Conservation (phyloP, 192 early-diverging fungal genomes). For the Podila verticillata region DNA sequence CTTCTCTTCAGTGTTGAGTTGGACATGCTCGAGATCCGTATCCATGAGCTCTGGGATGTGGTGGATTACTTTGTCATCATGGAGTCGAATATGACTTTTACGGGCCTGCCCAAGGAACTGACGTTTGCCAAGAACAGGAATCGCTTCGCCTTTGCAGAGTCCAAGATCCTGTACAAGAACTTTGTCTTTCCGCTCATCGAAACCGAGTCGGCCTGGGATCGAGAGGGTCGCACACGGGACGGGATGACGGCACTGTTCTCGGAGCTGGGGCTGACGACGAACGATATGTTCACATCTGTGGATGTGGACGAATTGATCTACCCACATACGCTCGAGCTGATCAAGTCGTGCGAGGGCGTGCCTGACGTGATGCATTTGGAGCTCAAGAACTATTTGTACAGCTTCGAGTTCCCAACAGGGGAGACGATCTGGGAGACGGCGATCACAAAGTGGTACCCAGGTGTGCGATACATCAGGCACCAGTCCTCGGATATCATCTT, state of each 20-base stretch:
- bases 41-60: conserved; percentile 56
- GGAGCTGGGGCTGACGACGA: conserved; percentile 13
- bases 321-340: conserved; percentile 46
- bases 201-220: conserved; percentile 55
- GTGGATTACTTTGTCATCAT: conserved; percentile 66
- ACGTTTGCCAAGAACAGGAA: conserved; percentile 52
- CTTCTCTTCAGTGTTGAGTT: conserved; percentile 54
- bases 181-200: conserved; percentile 27
- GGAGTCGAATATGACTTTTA: conserved; percentile 63
- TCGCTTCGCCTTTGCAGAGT: conserved; percentile 60
- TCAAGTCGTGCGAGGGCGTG: conserved; percentile 54
- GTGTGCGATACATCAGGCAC: conserved; percentile 39
- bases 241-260: conserved; percentile 52
- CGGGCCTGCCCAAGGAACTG: conserved; percentile 44
- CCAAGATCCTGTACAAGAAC: conserved; percentile 58
- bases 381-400: conserved; percentile 65
- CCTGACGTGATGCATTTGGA: conserved; percentile 60
- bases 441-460: conserved; percentile 36
- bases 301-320: conserved; percentile 71
- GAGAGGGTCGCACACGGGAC: conserved; percentile 57
- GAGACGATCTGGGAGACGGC: conserved; percentile 56
- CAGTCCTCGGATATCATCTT: conserved; percentile 52
- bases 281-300: conserved; percentile 59
- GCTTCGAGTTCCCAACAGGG: conserved; percentile 64
- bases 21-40: conserved; percentile 58